A percentile compares a stretch with the other conserved stretches of the same genome.
Conservation (phyloP, 2,329 filamentous ascomycete genomes). For the Amauroascus verrucosus region DNA sequence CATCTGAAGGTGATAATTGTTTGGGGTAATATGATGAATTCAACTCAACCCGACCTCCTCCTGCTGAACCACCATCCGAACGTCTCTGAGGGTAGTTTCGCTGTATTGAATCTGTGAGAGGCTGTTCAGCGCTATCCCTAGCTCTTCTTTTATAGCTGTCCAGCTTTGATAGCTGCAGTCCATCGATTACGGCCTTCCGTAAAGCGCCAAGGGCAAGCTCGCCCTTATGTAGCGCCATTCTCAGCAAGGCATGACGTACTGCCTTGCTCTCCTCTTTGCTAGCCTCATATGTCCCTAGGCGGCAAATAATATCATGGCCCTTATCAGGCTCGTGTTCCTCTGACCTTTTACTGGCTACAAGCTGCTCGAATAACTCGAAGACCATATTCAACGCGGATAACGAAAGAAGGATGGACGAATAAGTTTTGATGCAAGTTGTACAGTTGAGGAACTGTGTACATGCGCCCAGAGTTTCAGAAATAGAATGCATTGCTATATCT, state of each 20-base stretch:
- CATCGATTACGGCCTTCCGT: background rate
- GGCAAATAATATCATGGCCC: background rate
- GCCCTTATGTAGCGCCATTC: conserved; percentile 5
- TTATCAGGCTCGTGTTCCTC: background rate
- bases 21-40: no score
- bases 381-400: conserved; percentile 6
- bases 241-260: conserved; percentile 5
- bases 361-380: conserved; percentile 6
- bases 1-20: background rate
- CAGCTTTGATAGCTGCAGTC: no score
- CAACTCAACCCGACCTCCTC: no score
- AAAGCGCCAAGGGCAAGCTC: background rate
- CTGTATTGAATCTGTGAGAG: no score
- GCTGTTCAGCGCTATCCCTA: no score
- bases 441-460: background rate
- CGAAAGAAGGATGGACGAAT: conserved; percentile 2
- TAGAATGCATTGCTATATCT: background rate
- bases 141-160: no score
- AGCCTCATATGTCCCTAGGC: conserved; percentile 2
- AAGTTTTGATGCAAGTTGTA: background rate
- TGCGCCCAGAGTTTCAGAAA: background rate
- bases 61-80: no score
- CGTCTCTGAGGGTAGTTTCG: no score
- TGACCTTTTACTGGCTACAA: background rate
- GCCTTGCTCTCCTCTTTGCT: conserved; percentile 8